Percentiles rank a stretch among this genome's conserved stretches.
These are phyloP conservation scores for Alternaria brassicae DNA, from an alignment of 2,329 filamentous ascomycete species.

Conservation along the genomic window DNA sequence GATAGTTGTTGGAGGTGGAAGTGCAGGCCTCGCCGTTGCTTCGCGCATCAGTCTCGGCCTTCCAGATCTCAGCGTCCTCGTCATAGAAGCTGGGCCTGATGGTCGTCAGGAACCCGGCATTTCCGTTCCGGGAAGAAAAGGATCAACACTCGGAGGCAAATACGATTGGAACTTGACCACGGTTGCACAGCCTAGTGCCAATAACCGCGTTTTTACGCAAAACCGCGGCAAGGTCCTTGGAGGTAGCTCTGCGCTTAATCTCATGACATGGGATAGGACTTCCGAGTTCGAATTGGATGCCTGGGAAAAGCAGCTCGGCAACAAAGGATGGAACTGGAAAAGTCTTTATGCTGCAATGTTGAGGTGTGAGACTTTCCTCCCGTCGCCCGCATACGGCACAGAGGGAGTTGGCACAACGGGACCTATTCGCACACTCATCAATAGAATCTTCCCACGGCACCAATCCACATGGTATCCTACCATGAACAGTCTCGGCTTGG, in stretches of 20 bases:
- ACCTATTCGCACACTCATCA: slow-evolving; percentile 49
- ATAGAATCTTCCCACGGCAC: slow-evolving; percentile 54
- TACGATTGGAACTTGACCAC: slow-evolving; percentile 56
- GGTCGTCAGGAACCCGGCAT: slow-evolving; percentile 37
- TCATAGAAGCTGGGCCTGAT: slow-evolving; percentile 42
- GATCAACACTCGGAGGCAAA: slow-evolving; percentile 36
- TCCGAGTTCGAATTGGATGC: slow-evolving; percentile 40
- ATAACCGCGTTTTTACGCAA: slow-evolving; percentile 52
- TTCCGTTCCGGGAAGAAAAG: slow-evolving; percentile 36
- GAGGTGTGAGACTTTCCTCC: slow-evolving; percentile 41
- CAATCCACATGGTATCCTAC: slow-evolving; percentile 56
- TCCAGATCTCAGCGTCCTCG: slow-evolving; percentile 29
- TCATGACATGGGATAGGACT: slow-evolving; percentile 47
- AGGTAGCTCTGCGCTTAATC: slow-evolving; percentile 57
- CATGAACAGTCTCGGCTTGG: slow-evolving; percentile 55
- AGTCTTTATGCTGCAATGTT: slow-evolving; percentile 44
- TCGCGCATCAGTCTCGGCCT: slow-evolving; percentile 45
- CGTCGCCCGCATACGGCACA: slow-evolving; percentile 33
- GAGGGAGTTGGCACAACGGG: slow-evolving; percentile 41
- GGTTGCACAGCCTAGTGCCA: slow-evolving; percentile 50
- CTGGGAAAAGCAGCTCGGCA: slow-evolving; percentile 40
- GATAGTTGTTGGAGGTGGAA: slow-evolving; percentile 36
- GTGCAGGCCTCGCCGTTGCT: slow-evolving; percentile 40
- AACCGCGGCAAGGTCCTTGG: slow-evolving; percentile 59
- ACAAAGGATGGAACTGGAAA: slow-evolving; percentile 45